Conservation (phyloP, 2,329 filamentous ascomycete species). For the Nigrospora oryzae region DNA sequence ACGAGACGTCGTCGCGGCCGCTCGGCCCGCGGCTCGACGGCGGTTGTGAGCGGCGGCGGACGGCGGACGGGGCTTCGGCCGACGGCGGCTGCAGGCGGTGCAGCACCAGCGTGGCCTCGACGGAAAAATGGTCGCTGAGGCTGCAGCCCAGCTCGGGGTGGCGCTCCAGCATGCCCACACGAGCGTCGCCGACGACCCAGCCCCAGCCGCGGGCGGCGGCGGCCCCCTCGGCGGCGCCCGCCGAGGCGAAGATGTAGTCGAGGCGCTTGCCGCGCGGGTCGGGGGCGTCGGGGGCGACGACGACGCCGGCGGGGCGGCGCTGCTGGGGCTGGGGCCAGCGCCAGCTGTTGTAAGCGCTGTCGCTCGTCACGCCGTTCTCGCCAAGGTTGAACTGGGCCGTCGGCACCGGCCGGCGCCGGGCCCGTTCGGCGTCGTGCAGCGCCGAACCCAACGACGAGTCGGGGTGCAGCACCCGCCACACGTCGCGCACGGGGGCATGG, state of each 20-base stretch:
- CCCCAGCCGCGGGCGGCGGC: conserved; percentile 15
- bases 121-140: conserved; percentile 89
- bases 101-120: conserved; percentile 66
- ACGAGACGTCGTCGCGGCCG: conserved; percentile 13
- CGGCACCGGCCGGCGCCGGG: conserved; percentile 59
- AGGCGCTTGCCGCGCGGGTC: conserved; percentile 78
- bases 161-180: conserved; percentile 72
- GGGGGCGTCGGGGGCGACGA: conserved; percentile 53
- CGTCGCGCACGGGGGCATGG: conserved; percentile 69
- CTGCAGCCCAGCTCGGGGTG: conserved; percentile 79
- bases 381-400: conserved; percentile 69
- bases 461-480: conserved; percentile 78
- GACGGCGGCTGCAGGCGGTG: conserved; percentile 17
- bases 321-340: conserved; percentile 69
- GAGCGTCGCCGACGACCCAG: conserved; percentile 65
- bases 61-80: conserved; percentile 6
- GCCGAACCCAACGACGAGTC: conserved; percentile 73
- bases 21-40: conserved; percentile 1
- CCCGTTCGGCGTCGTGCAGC: conserved; percentile 56
- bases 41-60: conserved; percentile 7
- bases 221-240: conserved; percentile 28
- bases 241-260: conserved; percentile 86
- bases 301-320: conserved; percentile 18
- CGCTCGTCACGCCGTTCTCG: conserved; percentile 81
- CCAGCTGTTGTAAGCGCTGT: conserved; percentile 86